Evolutionary conservation across 352 stramenopile genomes (phyloP).

Genomic region (Phytopythium cucurbitacearum): DNA sequence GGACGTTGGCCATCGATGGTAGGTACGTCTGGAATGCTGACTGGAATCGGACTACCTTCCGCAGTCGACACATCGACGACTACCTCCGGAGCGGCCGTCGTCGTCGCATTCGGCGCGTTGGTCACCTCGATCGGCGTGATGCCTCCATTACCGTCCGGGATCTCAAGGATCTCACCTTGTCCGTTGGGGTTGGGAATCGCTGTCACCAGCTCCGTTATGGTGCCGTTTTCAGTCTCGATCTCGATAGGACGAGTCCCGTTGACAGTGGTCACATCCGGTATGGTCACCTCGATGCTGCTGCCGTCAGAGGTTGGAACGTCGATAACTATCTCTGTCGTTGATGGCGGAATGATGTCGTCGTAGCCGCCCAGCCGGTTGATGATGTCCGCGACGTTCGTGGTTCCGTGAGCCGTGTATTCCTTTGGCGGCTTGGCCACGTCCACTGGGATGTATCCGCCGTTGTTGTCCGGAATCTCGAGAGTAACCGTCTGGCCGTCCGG

Average conservation of each 20-base stretch:
- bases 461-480: no score
- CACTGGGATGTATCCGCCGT: no score
- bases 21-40: neutral
- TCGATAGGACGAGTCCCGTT: neutral
- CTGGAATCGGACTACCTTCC: neutral
- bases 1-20: neutral
- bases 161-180: neutral
- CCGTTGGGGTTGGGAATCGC: neutral
- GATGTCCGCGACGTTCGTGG: slow-evolving; percentile 3
- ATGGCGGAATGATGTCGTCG: neutral
- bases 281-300: neutral
- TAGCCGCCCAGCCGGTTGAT: slow-evolving; percentile 6
- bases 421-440: no score
- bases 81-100: neutral
- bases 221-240: neutral
- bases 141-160: neutral
- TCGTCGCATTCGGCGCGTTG: neutral
- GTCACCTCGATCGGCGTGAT: neutral
- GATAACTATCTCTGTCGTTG: neutral
- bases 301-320: slow-evolving; percentile 6
- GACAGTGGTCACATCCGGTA: no score
- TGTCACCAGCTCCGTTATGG: neutral
- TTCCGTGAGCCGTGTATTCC: no score
- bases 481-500: no score
- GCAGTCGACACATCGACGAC: neutral